phyloP scores from a whole-genome alignment of 2,329 filamentous ascomycete genomes.

The Claviceps spartinae region DNA sequence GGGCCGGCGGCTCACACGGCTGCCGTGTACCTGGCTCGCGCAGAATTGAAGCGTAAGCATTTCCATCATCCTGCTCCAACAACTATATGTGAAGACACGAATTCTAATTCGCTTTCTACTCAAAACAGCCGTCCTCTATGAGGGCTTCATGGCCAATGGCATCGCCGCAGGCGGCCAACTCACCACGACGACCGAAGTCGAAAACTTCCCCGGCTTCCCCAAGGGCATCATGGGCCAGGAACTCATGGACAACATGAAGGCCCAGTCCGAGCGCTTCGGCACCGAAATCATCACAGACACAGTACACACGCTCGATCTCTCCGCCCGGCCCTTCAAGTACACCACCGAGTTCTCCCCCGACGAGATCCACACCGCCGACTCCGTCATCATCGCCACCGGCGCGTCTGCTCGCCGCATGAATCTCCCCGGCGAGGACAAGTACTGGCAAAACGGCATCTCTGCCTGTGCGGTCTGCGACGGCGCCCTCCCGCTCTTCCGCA shows the following conservation, averaged over 20 bases:
- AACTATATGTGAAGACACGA: neutral
- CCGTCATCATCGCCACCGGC: slow-evolving; percentile 88
- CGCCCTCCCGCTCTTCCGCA: slow-evolving; percentile 90
- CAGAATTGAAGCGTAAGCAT: slow-evolving; percentile 68
- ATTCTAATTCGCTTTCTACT: neutral
- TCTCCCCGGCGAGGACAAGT: slow-evolving; percentile 80
- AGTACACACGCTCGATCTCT: slow-evolving; percentile 76
- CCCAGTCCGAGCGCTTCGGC: slow-evolving; percentile 82
- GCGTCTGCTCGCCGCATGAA: slow-evolving; percentile 77
- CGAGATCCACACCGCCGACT: slow-evolving; percentile 75
- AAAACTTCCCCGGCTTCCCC: slow-evolving; percentile 96
- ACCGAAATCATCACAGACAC: slow-evolving; percentile 91
- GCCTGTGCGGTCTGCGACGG: slow-evolving; percentile 97
- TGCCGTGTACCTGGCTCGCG: slow-evolving; percentile 88
- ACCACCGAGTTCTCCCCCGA: slow-evolving; percentile 81
- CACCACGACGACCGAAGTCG: slow-evolving; percentile 94
- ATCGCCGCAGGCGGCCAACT: slow-evolving; percentile 93
- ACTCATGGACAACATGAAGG: slow-evolving; percentile 92
- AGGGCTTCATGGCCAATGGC: slow-evolving; percentile 95
- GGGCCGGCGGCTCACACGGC: slow-evolving; percentile 96
- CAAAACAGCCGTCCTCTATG: slow-evolving; percentile 66
- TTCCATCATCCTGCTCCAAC: too few species aligned
- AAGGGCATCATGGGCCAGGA: slow-evolving; percentile 74
- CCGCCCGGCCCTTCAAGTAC: slow-evolving; percentile 76
- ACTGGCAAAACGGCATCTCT: slow-evolving; percentile 94